Conservation (phyloP, 352 stramenopile genomes). For the Phytophthora pseudosyringae region DNA sequence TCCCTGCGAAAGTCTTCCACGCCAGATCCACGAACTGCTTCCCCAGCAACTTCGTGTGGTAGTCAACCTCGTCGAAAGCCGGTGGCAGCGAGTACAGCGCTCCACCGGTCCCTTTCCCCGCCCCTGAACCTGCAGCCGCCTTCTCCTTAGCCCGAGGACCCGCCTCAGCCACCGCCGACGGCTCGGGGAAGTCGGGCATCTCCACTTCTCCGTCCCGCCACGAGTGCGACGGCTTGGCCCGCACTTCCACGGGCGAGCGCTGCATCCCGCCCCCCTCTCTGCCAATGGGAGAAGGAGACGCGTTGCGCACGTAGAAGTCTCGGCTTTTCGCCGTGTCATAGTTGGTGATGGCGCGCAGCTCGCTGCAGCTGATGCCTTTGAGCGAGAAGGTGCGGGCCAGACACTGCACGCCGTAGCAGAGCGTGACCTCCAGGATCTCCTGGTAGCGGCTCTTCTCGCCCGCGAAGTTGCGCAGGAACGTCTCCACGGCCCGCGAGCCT, state of each 20-base stretch:
- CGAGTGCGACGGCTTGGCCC: slow-evolving; percentile 63
- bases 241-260: slow-evolving; percentile 35
- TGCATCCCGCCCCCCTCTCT: slow-evolving; percentile 1
- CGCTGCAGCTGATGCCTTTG: slow-evolving; percentile 60
- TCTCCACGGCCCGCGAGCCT: slow-evolving; percentile 55
- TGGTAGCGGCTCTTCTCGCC: slow-evolving; percentile 49
- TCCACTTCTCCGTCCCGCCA: slow-evolving; percentile 69
- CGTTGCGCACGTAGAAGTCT: slow-evolving; percentile 74
- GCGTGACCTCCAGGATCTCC: slow-evolving; percentile 72
- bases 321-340: slow-evolving; percentile 46
- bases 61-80: slow-evolving; percentile 65
- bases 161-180: slow-evolving; percentile 2
- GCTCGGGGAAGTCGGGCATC: slow-evolving; percentile 32
- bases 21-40: slow-evolving; percentile 67
- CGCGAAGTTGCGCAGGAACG: slow-evolving; percentile 75
- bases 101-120: not conserved
- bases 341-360: slow-evolving; percentile 63
- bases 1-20: slow-evolving; percentile 54
- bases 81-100: slow-evolving; percentile 32
- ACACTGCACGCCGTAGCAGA: slow-evolving; percentile 79
- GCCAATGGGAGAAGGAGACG: slow-evolving; percentile 7
- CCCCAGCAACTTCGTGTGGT: slow-evolving; percentile 57
- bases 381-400: slow-evolving; percentile 70
- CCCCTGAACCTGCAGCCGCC: not conserved
- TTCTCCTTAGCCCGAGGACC: not conserved